Evolutionary conservation across 192 early-diverging fungal genomes (phyloP), one percentile per base, ranked within the genome.

Genomic region (Mortierella antarctica): DNA sequence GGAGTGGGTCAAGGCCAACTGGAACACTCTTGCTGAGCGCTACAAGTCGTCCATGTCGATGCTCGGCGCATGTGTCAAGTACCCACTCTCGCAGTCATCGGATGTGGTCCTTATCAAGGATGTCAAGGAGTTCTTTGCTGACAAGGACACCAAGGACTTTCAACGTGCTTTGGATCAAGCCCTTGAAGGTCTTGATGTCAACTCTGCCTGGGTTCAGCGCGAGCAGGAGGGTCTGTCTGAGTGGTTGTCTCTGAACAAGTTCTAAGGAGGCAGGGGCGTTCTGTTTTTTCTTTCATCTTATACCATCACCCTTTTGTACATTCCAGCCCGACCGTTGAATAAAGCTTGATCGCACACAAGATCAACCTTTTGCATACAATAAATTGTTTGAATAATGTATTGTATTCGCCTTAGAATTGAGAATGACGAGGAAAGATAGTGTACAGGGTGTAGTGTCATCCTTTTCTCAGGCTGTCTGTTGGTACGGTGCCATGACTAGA

Each of bases 141-240:
- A 89, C 57, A 87, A 91, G 70, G 89, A 90, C 61, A 88, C 87
- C 48, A 86, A 88, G 77, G 90, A 90, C 48, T 91, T 91, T 74
- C 84, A 84, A 42, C 86, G 91, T 58, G 86, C 92, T 39, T 69
- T 95, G 20, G 88, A 91, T 63, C 94, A 95, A 87, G 89, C 90
- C 23, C 78, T 95, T 23, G 93, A 95, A 75, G 87, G 84, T 46
- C 86, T 90, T 66, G 83, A 89, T 53, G 84, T 89, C 60, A 89
- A 91, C 81, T 83, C 87, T 44, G 81, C 85, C 47, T 89, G 88
- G 88, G 62, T 86, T 69, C 21, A 64, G 42, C 85, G 83, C 63
- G 89, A 88, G 83, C 84, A 86, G 62, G 71, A 87, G 50, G 90
- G 91, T 69, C 74, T 92, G 20, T 86, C 90, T 65, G 74, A 76